These are phyloP conservation scores for Ustanciosporium gigantosporum DNA, from an alignment of 1,284 basidiomycete species.

Conservation along the genomic window DNA sequence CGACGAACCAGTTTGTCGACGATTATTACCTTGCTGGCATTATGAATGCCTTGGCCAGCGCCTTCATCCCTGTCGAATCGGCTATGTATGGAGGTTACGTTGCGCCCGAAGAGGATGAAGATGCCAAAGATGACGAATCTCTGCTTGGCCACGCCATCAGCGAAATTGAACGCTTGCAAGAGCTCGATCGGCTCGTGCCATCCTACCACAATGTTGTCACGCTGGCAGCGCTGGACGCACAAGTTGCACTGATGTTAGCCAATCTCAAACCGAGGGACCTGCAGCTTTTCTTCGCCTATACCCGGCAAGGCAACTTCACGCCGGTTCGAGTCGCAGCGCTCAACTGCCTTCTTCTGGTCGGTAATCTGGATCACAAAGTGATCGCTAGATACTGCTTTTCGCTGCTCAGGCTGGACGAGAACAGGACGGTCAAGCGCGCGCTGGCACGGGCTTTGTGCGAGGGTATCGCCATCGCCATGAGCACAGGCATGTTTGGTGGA, in stretches of 20 bases:
- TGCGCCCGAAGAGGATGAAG: conserved; percentile 39
- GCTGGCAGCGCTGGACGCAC: conserved; percentile 66
- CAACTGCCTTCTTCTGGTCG: conserved; percentile 87
- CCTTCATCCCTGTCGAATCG: conserved; percentile 66
- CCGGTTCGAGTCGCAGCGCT: conserved; percentile 90
- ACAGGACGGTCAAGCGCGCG: conserved; percentile 78
- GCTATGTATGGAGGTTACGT: conserved; percentile 21
- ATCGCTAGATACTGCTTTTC: conserved; percentile 86
- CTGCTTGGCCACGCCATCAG: conserved; percentile 41
- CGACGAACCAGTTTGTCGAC: conserved; percentile 87
- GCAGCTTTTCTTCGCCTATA: conserved; percentile 81
- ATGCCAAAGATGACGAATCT: conserved; percentile 41
- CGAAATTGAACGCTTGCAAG: conserved; percentile 81
- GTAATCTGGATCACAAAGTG: conserved; percentile 66
- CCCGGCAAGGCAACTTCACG: conserved; percentile 75
- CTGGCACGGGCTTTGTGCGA: conserved; percentile 84
- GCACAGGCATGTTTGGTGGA: conserved; percentile 80
- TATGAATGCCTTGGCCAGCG: conserved; percentile 78
- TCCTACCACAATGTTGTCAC: conserved; percentile 93
- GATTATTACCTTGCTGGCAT: conserved; percentile 86
- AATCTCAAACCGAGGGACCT: conserved; percentile 77
- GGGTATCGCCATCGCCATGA: conserved; percentile 81
- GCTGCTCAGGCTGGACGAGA: conserved; percentile 85
- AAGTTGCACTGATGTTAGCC: conserved; percentile 40
- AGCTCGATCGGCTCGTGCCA: conserved; percentile 91